Evolutionary conservation across 169 alveolate species (phyloP).

Genomic region (Plasmodium coatneyi): DNA sequence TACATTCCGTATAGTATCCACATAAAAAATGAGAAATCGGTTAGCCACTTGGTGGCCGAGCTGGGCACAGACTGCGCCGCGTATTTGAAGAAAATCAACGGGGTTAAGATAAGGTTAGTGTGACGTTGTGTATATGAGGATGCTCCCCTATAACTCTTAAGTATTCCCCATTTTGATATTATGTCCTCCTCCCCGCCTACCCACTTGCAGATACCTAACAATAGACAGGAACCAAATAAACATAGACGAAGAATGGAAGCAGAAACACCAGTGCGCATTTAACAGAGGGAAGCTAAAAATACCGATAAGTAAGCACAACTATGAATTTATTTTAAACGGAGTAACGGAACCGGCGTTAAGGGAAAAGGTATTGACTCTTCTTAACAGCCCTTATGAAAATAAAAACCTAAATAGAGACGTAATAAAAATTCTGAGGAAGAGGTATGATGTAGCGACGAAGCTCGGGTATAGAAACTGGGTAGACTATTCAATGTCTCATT

Average conservation of each 20-base stretch:
- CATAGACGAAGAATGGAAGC: slow-evolving; percentile 53
- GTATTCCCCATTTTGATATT: neutral
- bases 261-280: slow-evolving; percentile 29
- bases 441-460: slow-evolving; percentile 52
- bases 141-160: neutral
- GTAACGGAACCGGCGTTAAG: slow-evolving; percentile 8
- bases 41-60: slow-evolving; percentile 13
- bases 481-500: slow-evolving; percentile 34
- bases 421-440: slow-evolving; percentile 64
- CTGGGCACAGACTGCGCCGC: neutral
- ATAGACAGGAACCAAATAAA: slow-evolving; percentile 48
- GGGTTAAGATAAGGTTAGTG: slow-evolving; percentile 19
- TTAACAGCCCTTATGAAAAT: slow-evolving; percentile 40
- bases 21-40: slow-evolving; percentile 24
- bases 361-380: slow-evolving; percentile 27
- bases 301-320: slow-evolving; percentile 67
- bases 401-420: slow-evolving; percentile 26
- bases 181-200: neutral
- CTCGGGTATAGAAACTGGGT: slow-evolving; percentile 58
- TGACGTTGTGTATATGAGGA: neutral
- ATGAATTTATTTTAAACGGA: slow-evolving; percentile 36
- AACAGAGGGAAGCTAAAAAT: slow-evolving; percentile 43
- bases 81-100: slow-evolving; percentile 40
- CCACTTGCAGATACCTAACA: slow-evolving; percentile 5
- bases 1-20: slow-evolving; percentile 37